These are phyloP conservation scores for Colletotrichum brevisporum DNA, from an alignment of 2,329 filamentous ascomycete species.

Conservation along the genomic window DNA sequence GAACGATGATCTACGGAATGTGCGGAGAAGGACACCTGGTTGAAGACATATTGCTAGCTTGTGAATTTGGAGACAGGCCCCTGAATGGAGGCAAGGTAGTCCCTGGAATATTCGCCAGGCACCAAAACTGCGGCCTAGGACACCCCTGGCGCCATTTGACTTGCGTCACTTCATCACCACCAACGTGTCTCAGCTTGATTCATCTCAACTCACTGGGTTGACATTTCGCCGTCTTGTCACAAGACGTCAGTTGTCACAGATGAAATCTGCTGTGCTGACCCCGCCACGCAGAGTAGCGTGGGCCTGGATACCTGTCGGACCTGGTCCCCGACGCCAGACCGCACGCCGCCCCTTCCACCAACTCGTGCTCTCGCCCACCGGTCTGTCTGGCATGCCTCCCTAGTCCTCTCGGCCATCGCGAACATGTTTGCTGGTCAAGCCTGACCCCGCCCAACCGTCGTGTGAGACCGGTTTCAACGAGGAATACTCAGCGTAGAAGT, in stretches of 20 bases:
- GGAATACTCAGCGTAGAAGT: conserved; percentile 12
- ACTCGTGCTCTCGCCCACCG: background rate
- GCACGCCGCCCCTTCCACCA: background rate
- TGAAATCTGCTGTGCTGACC: conserved; percentile 20
- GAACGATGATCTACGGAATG: conserved; percentile 9
- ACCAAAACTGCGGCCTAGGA: too few species aligned
- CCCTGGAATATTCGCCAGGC: background rate
- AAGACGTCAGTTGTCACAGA: conserved; percentile 39
- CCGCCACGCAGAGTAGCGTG: conserved; percentile 3
- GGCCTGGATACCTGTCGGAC: background rate
- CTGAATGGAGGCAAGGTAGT: background rate
- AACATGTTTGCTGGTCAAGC: conserved; percentile 35
- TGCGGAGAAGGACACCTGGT: background rate
- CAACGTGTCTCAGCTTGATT: conserved; percentile 34
- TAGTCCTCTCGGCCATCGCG: conserved; percentile 3
- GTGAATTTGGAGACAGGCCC: background rate
- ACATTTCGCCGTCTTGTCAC: conserved; percentile 31
- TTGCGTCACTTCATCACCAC: conserved; percentile 12
- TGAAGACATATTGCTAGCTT: background rate
- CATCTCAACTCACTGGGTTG: conserved; percentile 27
- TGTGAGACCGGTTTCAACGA: conserved; percentile 35
- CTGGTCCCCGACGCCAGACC: conserved; percentile 6
- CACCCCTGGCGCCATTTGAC: background rate
- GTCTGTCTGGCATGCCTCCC: conserved; percentile 1
- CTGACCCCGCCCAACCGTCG: conserved; percentile 20